Conservation (phyloP, 1,284 basidiomycete genomes). For the Kalmanozyma brasiliensis region DNA sequence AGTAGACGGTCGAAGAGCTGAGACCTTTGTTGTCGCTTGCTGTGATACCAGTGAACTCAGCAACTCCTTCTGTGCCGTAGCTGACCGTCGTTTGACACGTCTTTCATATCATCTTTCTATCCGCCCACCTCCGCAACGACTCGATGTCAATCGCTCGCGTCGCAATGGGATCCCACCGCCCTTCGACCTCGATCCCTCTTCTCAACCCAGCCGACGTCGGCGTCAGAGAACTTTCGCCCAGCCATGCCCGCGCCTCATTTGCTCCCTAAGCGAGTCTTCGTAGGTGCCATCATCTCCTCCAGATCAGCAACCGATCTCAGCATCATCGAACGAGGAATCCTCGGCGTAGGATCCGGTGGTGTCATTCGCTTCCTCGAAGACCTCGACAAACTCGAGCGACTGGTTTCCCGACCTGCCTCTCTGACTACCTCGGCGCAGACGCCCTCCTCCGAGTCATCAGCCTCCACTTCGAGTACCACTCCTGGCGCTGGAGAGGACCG, state of each 20-base stretch:
- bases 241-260: conserved; percentile 52
- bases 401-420: conserved; percentile 11
- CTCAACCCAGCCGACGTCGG: conserved; percentile 37
- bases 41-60: too few relatives aligned
- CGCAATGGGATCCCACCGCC: neutral
- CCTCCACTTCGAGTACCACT: conserved; percentile 27
- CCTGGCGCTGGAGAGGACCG: conserved; percentile 28
- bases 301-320: conserved; percentile 42
- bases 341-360: conserved; percentile 59
- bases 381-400: conserved; percentile 41
- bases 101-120: neutral
- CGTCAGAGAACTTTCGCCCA: conserved; percentile 51
- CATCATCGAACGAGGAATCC: conserved; percentile 52
- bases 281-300: conserved; percentile 59
- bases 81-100: too few relatives aligned
- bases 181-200: neutral
- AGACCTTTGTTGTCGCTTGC: neutral
- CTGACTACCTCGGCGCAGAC: conserved; percentile 6
- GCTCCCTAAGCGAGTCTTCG: conserved; percentile 55
- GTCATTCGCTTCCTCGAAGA: conserved; percentile 62
- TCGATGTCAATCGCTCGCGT: neutral
- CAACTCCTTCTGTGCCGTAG: too few relatives aligned
- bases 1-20: conserved; percentile 1
- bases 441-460: conserved; percentile 18
- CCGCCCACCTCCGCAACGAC: neutral